These are phyloP conservation scores for Leccinellum luteum DNA, from an alignment of 768 basidiomycete genomes.

Conservation along the genomic window DNA sequence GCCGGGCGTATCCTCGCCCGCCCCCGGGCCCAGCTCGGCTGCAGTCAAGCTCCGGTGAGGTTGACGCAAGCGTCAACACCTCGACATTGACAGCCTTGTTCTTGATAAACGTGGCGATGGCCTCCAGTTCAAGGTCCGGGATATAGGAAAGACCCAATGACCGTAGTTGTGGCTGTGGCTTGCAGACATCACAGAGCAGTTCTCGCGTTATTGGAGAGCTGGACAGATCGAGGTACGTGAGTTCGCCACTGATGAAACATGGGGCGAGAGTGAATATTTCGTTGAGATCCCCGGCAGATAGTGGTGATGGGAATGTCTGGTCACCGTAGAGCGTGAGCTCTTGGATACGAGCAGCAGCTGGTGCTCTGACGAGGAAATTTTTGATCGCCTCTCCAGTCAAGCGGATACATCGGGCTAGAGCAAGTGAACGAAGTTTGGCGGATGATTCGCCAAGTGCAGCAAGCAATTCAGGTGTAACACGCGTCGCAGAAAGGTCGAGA, in stretches of 20 bases:
- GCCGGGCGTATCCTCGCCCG: conserved; percentile 48
- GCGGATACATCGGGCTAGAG: conserved; percentile 82
- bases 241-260: conserved; percentile 68
- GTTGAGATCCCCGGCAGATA: conserved; percentile 62
- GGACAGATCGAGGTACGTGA: conserved; percentile 90
- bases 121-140: conserved; percentile 60
- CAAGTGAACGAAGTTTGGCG: conserved; percentile 72
- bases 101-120: conserved; percentile 66
- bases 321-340: conserved; percentile 93
- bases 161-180: conserved; percentile 69
- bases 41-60: conserved; percentile 72
- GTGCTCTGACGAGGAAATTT: conserved; percentile 66
- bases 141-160: conserved; percentile 91
- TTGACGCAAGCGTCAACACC: conserved; percentile 76
- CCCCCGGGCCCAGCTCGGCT: conserved; percentile 35
- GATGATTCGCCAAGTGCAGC: conserved; percentile 62
- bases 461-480: conserved; percentile 73
- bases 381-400: conserved; percentile 78
- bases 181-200: conserved; percentile 48
- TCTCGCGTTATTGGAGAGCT: conserved; percentile 68
- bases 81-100: conserved; percentile 75
- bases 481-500: conserved; percentile 90
- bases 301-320: conserved; percentile 72
- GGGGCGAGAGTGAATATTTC: conserved; percentile 72
- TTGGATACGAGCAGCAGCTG: conserved; percentile 55